Conservation (phyloP, 768 basidiomycete genomes). For the Leccinum incarnatum region DNA sequence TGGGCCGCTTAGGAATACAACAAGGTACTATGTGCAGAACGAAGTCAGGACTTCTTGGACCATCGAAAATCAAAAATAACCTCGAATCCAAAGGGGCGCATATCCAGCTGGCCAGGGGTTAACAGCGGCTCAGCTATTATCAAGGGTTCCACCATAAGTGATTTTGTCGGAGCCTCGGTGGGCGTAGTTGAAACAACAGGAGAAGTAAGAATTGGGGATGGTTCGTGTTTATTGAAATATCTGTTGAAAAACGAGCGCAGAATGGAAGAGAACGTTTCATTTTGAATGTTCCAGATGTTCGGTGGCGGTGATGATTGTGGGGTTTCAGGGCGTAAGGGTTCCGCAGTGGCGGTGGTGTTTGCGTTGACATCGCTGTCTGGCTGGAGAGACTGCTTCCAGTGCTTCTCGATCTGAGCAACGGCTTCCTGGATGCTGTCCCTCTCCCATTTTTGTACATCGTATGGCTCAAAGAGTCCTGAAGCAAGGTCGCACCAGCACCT, state of each 20-base stretch:
- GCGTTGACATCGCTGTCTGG: slow-evolving; percentile 15
- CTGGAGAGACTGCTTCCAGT: slow-evolving; percentile 30
- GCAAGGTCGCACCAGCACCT: slow-evolving; percentile 87
- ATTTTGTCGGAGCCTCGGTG: slow-evolving; percentile 7
- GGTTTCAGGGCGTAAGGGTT: slow-evolving; percentile 19
- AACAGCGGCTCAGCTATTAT: slow-evolving; percentile 19
- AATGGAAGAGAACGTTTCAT: slow-evolving; percentile 21
- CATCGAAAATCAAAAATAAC: slow-evolving; percentile 75
- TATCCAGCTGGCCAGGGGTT: slow-evolving; percentile 59
- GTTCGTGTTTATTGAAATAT: slow-evolving; percentile 3
- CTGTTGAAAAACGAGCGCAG: slow-evolving; percentile 26
- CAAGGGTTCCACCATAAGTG: slow-evolving; percentile 6
- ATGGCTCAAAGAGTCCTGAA: slow-evolving; percentile 68
- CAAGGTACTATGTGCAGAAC: slow-evolving; percentile 10
- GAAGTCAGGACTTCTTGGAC: slow-evolving; percentile 35
- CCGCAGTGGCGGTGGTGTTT: slow-evolving; percentile 26
- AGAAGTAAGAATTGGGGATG: neutral
- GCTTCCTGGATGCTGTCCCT: slow-evolving; percentile 53
- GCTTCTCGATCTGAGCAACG: slow-evolving; percentile 35
- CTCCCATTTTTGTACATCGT: slow-evolving; percentile 77
- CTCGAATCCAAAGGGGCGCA: slow-evolving; percentile 69
- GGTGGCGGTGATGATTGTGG: slow-evolving; percentile 11
- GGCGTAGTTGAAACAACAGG: neutral
- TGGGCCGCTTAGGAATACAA: slow-evolving; percentile 20
- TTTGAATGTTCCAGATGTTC: slow-evolving; percentile 5